These are phyloP conservation scores for Cladosporium phlei DNA, from an alignment of 2,329 filamentous ascomycete genomes.

Conservation along the genomic window DNA sequence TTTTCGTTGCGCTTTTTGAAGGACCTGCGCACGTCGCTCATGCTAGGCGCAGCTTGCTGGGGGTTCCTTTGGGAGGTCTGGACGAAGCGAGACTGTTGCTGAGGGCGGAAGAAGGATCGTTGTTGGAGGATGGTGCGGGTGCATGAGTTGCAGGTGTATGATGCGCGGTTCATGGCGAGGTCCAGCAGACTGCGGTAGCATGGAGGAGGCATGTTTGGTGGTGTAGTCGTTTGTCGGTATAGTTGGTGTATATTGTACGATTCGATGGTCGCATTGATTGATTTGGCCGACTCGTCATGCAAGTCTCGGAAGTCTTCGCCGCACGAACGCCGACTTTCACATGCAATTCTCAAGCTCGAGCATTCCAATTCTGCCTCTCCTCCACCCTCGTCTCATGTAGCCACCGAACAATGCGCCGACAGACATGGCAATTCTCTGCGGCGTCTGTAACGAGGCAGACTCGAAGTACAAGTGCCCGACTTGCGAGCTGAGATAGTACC, in stretches of 20 bases:
- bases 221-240: neutral
- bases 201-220: slow-evolving; percentile 26
- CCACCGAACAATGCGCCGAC: slow-evolving; percentile 14
- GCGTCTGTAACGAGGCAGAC: slow-evolving; percentile 40
- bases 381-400: neutral
- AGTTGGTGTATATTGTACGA: neutral
- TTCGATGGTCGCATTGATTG: neutral
- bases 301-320: slow-evolving; percentile 21
- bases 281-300: slow-evolving; percentile 6
- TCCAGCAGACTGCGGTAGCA: slow-evolving; percentile 27
- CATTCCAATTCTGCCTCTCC: neutral
- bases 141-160: slow-evolving; percentile 10
- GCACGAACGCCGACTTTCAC: slow-evolving; percentile 14
- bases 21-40: slow-evolving; percentile 53
- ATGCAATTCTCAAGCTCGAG: neutral
- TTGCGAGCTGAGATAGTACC: slow-evolving; percentile 44
- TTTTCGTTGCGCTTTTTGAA: slow-evolving; percentile 50
- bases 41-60: slow-evolving; percentile 42
- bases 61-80: slow-evolving; percentile 9
- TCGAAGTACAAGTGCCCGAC: slow-evolving; percentile 50
- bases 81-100: slow-evolving; percentile 9
- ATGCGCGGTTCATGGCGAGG: slow-evolving; percentile 18
- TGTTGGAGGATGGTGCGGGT: slow-evolving; percentile 4
- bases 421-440: slow-evolving; percentile 36
- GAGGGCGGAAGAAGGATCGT: slow-evolving; percentile 10